Base-by-base conservation (phyloP, 306 rosid species). In the Sicyos edulis region DNA sequence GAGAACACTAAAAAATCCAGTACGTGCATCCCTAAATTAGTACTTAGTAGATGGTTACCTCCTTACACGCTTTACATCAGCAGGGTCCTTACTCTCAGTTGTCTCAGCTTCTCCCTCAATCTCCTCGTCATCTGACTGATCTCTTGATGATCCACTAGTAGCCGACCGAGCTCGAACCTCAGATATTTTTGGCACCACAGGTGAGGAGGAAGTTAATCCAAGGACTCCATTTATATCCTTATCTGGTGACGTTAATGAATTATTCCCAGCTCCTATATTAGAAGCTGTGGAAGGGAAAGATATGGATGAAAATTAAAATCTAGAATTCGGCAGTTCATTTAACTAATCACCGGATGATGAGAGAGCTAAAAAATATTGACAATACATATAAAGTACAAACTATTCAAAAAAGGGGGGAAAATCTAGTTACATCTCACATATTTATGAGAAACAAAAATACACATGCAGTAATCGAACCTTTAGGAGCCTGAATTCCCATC, bases 131-230 rank as follows among this genome's bases (percentile, higher is more conserved):
- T 95, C 96, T 7, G 96, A 85, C 55, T 44, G 88, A 12, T 88
- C 96, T 81, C 84, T 83, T 63, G 98, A 91, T 70, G 99, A 95
- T 71, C 89, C 95, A 78, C 97, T 91, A 51, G 88, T 81, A 57
- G 85, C 73, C 53, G 86, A 74, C 82, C 77, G 82, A 72, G 67
- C 62, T 14, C 77, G 66, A 63, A 72, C 79, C 74, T 20, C 86
- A 47, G 88, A 56, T 56, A 81, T 85, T 69, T 66, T 81, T 60
- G 77, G 88, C 77, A 54, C 54, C 47, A 78, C 22, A 47, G 87
- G 85, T 49, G 83, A 76, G 74, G 14, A 29, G 9, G 83, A 75
- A 56, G 86, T 77, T 61, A 75, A 61, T 59, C 83, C 91, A 54
- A 74, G 49, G 50, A 80, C 64, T 52, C 80, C 85, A 77, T 80